Evolutionary conservation across 805 yeast species (phyloP), one percentile per base, ranked within the genome.

Genomic region (Wickerhamomyces hampshirensis): DNA sequence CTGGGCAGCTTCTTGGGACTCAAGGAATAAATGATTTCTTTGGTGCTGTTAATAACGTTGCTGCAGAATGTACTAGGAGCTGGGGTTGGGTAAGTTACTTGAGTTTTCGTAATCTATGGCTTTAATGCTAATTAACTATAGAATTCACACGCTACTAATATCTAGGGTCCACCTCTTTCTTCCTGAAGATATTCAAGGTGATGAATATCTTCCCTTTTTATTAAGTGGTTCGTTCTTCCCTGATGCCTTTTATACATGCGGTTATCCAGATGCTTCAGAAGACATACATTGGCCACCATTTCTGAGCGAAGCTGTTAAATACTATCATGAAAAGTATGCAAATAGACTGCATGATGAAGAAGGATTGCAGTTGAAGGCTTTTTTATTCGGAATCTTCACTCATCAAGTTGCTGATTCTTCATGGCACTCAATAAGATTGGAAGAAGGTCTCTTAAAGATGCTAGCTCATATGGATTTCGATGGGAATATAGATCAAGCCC

Each of bases 221-320:
- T 56, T 73, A 12, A 70, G 82, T 1, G 88, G 87, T 0, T 68
- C 83, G 0, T 80, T 81, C 50, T 76, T 73, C 48, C 88, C 88
- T 0, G 88, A 81, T 52, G 75, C 82, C 0, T 73, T 79, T 48
- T 81, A 81, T 54, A 64, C 71, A 24, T 81, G 87, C 53, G 56
- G 71, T 33, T 48, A 57, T 18, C 62, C 72, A 4, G 66, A 68
- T 9, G 68, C 69, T 3, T 81, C 84, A 4, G 88, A 81, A 53
- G 70, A 62, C 19, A 64, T 79, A 0, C 87, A 80, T 50, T 80
- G 88, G 87, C 85, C 86, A 0, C 79, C 80, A 1, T 80, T 79
- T 48, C 46, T 80, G 11, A 54, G 60, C 5, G 54, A 56, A 3
- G 75, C 79, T 0, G 69, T 73, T 5, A 44, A 60, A 5, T 57